Evolutionary conservation across 176 grass and related monocot genomes (phyloP), one percentile per base, ranked within the genome.

Genomic region (Carex kokanica): DNA sequence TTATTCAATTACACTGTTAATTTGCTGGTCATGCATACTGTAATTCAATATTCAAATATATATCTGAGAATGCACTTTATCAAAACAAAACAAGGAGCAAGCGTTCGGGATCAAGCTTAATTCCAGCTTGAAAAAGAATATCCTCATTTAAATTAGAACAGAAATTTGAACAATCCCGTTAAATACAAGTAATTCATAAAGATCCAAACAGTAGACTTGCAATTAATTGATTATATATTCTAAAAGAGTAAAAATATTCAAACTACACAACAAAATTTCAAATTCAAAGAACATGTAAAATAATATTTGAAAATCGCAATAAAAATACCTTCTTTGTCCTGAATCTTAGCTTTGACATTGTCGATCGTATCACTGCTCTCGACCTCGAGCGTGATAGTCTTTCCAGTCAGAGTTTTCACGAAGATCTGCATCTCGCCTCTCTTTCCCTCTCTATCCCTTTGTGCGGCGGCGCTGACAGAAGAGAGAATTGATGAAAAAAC

Each of bases 261-360:
- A 66, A 36, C 1, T 43, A 43, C 7, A 43, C 1, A 43, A 9
- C 1, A 43, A 49, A 49, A 12, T 49, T 49, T 49, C 45, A 49
- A 49, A 49, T 49, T 49, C 10, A 49, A 49, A 60, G 18, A 79
- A 15, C 4, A 54, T 58, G 27, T 15, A 79, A 14, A 20, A 58
- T 15, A 14, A 9, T 14, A 55, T 8, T 16, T 6, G 6, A 8
- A 20, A 56, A 79, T 27, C 23, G 12, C 29, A 6, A 53, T 5
- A 29, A 24, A 83, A 4, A 5, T 51, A 97, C 92, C 95, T 86
- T 98, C 92, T 85, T 98, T 94, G 85, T 99, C 96, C 84, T 99
- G 93, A 81, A 99, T 99, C 93, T 99, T 99, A 8, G 96, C 96
- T 79, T 95, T 99, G 85, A 99, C 97, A 81, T 93, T 96, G 91